Base-by-base conservation (phyloP, 1,139 yeast genomes). In the Pichia sp. region DNA sequence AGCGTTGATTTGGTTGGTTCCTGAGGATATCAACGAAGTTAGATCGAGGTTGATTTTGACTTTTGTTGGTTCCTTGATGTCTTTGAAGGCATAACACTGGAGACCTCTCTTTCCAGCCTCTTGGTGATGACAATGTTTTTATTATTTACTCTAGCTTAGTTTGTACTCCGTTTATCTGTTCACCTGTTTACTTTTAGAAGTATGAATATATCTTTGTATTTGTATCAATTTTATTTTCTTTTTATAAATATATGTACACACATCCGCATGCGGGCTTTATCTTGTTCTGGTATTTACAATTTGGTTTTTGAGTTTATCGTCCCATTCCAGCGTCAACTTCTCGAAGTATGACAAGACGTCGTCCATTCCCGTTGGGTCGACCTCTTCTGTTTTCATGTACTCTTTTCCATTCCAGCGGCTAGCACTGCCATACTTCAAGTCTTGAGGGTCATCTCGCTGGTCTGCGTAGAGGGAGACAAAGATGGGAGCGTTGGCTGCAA, bases 11-110 rank as follows among this genome's bases (percentile, higher is more conserved):
- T 93, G 98, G 97, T 79, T 93, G 65, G 97, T 93, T 32, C 99
- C 99, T n/a, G 99, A 93, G 72, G 99, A 93, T 75, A 93, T 93
- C 66, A 89, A 85, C 65, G 98, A 92, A 74, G 97, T 95, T 46
- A 87, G 99, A 74, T 79, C 96, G 51, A 84, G 98, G 71, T 84
- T 93, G 75, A 87, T 93, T 55, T 81, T 92, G 69, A 90, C 99
- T 1, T 93, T 93, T 70, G 90, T 93, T 57, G 99, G 97, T 57
- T 88, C 97, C 57, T 82, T 93, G 72, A 93, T 93, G 99, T 76
- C 89, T 11, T 70, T 83, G 56, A 72, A 61, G 3, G 53, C 31
- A 30, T 45, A 10, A 45, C 30, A 5, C 4, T 16, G 29, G 16
- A 6, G 29, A n/a, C 23, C 23, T 40, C 11, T 11, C 16, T 42